Percentiles rank a stretch among this genome's conserved stretches.
Conservation (phyloP, 1,284 basidiomycete species). For the Apiotrichum siamense region DNA sequence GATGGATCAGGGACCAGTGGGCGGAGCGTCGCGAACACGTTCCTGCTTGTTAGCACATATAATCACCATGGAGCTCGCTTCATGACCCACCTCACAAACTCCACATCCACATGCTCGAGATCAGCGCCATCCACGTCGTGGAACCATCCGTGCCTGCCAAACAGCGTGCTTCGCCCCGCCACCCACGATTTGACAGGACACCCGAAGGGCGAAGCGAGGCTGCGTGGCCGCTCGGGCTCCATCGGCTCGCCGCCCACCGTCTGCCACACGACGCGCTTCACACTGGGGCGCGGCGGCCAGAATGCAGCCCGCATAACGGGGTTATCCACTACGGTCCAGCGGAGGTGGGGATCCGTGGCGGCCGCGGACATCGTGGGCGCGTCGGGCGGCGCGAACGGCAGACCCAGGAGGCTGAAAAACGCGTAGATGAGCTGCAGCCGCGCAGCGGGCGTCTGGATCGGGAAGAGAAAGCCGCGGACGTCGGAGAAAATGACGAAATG, state of each 20-base stretch:
- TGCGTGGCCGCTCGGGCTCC: constrained; percentile 34
- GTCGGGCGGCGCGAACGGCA: constrained; percentile 52
- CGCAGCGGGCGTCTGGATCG: constrained; percentile 54
- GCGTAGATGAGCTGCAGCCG: constrained; percentile 63
- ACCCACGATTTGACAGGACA: constrained; percentile 37
- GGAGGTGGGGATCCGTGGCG: constrained; percentile 45
- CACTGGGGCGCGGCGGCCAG: constrained; percentile 23
- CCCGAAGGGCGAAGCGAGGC: constrained; percentile 21
- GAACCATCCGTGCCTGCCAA: constrained; percentile 42
- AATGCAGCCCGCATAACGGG: constrained; percentile 26
- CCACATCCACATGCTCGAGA: constrained; percentile 31
- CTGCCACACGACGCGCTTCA: constrained; percentile 28
- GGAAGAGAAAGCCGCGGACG: constrained; percentile 62
- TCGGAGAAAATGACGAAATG: constrained; percentile 73
- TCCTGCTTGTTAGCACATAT: constrained; percentile 17
- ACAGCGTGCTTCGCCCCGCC: constrained; percentile 21
- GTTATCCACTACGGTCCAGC: constrained; percentile 22
- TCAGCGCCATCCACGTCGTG: constrained; percentile 29
- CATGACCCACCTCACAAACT: constrained; percentile 33
- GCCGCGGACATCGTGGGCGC: constrained; percentile 42
- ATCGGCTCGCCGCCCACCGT: constrained; percentile 46
- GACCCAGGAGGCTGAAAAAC: constrained; percentile 70
- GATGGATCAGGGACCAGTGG: constrained; percentile 38
- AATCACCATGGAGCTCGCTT: not conserved
- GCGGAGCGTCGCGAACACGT: constrained; percentile 27